phyloP scores from a whole-genome alignment of 1,284 basidiomycete genomes.

The Ganoderma lucidum region DNA sequence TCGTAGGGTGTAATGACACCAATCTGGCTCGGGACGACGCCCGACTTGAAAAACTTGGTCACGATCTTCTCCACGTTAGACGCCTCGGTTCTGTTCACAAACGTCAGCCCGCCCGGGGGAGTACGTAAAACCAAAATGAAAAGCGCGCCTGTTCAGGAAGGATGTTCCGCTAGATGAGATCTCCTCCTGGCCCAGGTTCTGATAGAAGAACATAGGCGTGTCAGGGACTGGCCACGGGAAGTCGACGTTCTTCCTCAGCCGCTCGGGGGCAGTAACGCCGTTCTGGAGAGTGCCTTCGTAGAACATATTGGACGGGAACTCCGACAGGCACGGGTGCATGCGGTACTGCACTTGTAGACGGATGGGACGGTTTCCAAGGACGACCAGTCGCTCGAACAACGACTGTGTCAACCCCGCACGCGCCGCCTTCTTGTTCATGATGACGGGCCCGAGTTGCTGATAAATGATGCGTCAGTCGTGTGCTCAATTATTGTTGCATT shows the following conservation, averaged over 20 bases:
- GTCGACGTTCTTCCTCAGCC: conserved; percentile 96
- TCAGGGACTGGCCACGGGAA: conserved; percentile 99
- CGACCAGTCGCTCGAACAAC: conserved; percentile 96
- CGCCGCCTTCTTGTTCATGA: conserved; percentile 99
- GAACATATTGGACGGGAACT: conserved; percentile 99
- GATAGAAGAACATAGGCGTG: conserved; percentile 99
- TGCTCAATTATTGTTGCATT: conserved; percentile 17
- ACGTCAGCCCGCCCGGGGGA: conserved; percentile 26
- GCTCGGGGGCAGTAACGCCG: conserved; percentile 98
- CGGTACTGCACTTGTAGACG: conserved; percentile 99
- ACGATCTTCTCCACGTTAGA: conserved; percentile 99
- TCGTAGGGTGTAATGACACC: conserved; percentile 99
- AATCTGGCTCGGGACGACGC: conserved; percentile 94
- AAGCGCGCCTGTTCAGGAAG: conserved; percentile 87
- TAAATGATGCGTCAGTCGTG: conserved; percentile 22
- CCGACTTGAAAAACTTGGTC: conserved; percentile 99
- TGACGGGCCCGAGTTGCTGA: conserved; percentile 96
- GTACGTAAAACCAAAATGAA: conserved; percentile 29
- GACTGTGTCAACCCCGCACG: conserved; percentile 97
- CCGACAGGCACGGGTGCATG: conserved; percentile 99
- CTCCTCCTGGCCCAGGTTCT: conserved; percentile 98
- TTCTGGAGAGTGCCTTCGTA: conserved; percentile 99
- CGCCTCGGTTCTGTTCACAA: conserved; percentile 84
- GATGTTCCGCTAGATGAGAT: conserved; percentile 99
- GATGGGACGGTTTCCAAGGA: conserved; percentile 96